Evolutionary conservation across 768 basidiomycete genomes (phyloP).

Genomic region (Hydnomerulius pinastri): DNA sequence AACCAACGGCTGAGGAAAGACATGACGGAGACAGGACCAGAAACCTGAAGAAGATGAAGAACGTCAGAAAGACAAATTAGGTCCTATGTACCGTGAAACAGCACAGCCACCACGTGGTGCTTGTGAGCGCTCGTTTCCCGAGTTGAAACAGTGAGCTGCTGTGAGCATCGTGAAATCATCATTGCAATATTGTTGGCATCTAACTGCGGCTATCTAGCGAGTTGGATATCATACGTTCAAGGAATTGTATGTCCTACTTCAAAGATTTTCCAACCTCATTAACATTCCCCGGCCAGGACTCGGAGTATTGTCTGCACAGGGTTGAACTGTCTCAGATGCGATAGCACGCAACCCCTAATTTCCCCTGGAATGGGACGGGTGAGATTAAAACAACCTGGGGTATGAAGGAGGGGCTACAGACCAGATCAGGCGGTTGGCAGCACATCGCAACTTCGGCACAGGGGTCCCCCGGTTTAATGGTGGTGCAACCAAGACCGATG

Average conservation of each 20-base stretch:
- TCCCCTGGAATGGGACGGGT: background rate
- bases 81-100: background rate
- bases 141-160: too few relatives aligned
- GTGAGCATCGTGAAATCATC: too few relatives aligned
- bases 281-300: too few relatives aligned
- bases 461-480: background rate
- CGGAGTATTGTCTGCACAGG: too few relatives aligned
- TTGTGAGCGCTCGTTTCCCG: too few relatives aligned
- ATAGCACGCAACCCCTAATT: background rate
- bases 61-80: conserved; percentile 1
- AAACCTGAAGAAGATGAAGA: background rate
- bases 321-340: too few relatives aligned
- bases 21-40: conserved; percentile 21
- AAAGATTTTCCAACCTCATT: too few relatives aligned
- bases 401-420: background rate
- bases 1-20: conserved; percentile 32
- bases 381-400: background rate
- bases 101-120: conserved; percentile 24
- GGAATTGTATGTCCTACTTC: too few relatives aligned
- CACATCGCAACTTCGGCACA: background rate
- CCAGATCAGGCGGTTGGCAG: background rate
- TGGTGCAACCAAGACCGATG: background rate
- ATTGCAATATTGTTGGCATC: too few relatives aligned
- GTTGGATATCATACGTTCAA: too few relatives aligned
- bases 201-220: too few relatives aligned